These are phyloP conservation scores for Thozetella sp. DNA, from an alignment of 495 filamentous ascomycete species.

Conservation along the genomic window DNA sequence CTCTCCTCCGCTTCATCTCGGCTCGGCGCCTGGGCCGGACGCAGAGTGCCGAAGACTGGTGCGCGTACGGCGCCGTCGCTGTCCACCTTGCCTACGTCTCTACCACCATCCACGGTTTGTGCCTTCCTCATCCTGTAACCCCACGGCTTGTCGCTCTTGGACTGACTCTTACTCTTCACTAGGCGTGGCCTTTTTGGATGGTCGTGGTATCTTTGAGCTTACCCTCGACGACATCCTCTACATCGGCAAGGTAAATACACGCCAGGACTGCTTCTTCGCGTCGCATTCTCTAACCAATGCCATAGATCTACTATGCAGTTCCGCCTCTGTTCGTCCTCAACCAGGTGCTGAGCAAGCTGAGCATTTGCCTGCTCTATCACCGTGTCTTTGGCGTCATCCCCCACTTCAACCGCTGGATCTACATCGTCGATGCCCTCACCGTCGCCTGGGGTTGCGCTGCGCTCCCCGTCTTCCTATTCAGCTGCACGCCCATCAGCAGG, in stretches of 20 bases:
- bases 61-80: not conserved
- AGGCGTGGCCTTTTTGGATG: not conserved
- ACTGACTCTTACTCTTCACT: not conserved
- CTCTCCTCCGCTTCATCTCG: not conserved
- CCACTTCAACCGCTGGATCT: constrained; percentile 9
- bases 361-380: constrained; percentile 11
- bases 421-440: not conserved
- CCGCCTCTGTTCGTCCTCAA: not conserved
- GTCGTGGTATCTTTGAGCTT: not conserved
- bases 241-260: not conserved
- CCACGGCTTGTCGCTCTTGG: not conserved
- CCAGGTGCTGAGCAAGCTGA: constrained; percentile 7
- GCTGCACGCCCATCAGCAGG: constrained; percentile 7
- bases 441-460: constrained; percentile 1
- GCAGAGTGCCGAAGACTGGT: not conserved
- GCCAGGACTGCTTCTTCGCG: not conserved
- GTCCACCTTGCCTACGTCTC: not conserved
- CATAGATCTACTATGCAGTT: not conserved
- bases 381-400: constrained; percentile 11
- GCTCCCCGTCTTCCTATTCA: not conserved
- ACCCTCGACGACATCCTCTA: not conserved
- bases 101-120: not conserved
- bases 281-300: not conserved
- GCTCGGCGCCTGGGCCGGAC: not conserved
- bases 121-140: not conserved